Evolutionary conservation across 1,284 basidiomycete species (phyloP).

Genomic region (Fomitopsis schrenkii): DNA sequence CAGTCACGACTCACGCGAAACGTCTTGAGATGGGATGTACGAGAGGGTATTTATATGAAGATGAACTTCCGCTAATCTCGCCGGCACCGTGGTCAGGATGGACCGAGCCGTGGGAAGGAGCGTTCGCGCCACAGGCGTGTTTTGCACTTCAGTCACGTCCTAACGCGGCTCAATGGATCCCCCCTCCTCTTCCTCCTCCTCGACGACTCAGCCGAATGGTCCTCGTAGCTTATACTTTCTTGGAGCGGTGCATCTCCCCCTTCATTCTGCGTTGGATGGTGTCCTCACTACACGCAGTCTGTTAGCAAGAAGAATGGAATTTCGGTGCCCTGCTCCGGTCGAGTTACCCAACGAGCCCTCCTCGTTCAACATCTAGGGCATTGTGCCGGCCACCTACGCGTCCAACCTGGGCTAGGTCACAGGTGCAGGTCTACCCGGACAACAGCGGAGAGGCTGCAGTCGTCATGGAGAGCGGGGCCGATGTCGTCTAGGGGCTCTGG

Average conservation of each 20-base stretch:
- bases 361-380: conserved; percentile 31
- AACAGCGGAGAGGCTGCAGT: conserved; percentile 49
- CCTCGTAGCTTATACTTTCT: conserved; percentile 17
- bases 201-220: conserved; percentile 9
- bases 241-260: conserved; percentile 32
- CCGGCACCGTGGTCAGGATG: too few relatives aligned
- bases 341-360: conserved; percentile 36
- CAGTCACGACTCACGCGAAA: too few relatives aligned
- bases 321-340: conserved; percentile 39
- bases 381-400: conserved; percentile 23
- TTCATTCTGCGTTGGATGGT: neutral
- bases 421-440: conserved; percentile 39
- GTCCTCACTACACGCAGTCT: neutral
- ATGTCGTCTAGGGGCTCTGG: conserved; percentile 45
- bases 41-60: too few relatives aligned
- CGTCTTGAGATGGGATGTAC: too few relatives aligned
- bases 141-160: too few relatives aligned
- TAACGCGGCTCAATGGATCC: too few relatives aligned
- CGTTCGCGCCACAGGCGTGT: too few relatives aligned
- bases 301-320: conserved; percentile 38
- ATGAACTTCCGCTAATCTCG: too few relatives aligned
- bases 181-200: too few relatives aligned
- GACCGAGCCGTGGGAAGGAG: too few relatives aligned
- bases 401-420: conserved; percentile 33
- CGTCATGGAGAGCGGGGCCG: conserved; percentile 44